Evolutionary conservation across 2,329 filamentous ascomycete genomes (phyloP).

Genomic region (Leptosphaerulina australis): DNA sequence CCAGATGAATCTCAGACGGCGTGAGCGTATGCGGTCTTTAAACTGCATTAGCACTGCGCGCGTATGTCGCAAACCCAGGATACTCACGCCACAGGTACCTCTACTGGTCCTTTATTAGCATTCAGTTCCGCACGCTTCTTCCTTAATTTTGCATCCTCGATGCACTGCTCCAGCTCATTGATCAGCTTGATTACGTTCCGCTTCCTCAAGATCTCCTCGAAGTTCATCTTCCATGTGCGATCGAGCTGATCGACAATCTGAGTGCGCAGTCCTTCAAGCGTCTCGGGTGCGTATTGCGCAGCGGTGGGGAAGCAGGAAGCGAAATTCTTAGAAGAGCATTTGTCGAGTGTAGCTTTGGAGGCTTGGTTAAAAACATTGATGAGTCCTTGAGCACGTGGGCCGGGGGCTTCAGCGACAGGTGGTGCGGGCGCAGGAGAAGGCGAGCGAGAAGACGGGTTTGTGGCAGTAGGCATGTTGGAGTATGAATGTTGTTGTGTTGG

Average conservation of each 20-base stretch:
- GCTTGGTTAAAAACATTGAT: constrained; percentile 66
- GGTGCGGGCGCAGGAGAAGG: constrained; percentile 61
- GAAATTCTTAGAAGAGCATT: constrained; percentile 67
- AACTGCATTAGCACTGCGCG: neutral
- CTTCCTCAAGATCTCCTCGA: constrained; percentile 64
- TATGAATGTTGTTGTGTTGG: constrained; percentile 17
- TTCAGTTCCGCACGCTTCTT: constrained; percentile 53
- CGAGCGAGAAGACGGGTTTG: constrained; percentile 43
- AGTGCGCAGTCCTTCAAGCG: constrained; percentile 62
- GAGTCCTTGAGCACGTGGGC: constrained; percentile 64
- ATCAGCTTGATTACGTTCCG: constrained; percentile 62
- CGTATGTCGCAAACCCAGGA: neutral
- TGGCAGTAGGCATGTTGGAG: constrained; percentile 39
- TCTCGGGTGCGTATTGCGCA: constrained; percentile 61
- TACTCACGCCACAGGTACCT: constrained; percentile 56
- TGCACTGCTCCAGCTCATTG: constrained; percentile 65
- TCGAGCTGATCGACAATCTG: constrained; percentile 65
- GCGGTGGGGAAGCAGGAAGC: constrained; percentile 68
- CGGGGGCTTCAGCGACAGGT: constrained; percentile 61
- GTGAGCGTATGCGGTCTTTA: constrained; percentile 63
- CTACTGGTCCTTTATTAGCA: constrained; percentile 44
- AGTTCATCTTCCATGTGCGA: constrained; percentile 62
- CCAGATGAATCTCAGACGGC: constrained; percentile 61
- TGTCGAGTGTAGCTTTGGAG: constrained; percentile 64
- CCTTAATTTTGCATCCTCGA: constrained; percentile 63